Base-by-base conservation (phyloP, 1,284 basidiomycete genomes). In the Mycena sp. region DNA sequence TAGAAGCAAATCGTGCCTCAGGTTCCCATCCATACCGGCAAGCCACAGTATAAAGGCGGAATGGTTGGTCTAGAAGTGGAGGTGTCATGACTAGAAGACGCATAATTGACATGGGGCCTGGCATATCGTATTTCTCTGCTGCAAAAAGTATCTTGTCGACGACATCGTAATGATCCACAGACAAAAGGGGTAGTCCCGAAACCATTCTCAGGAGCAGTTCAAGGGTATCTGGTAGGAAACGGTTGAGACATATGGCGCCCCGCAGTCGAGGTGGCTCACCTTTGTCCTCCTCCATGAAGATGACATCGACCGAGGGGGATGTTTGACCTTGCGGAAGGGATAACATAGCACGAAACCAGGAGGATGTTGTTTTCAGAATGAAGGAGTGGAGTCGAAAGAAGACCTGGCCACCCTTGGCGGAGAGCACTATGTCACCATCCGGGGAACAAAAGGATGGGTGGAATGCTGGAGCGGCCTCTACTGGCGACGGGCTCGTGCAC, bases 81-180 rank as follows among this genome's bases (percentile, higher is more conserved):
- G 82, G 83, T 0, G 82, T 84, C 70, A 83, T 78, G 49, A 86
- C 74, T 11, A 84, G 78, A 25, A 85, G 81, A 29, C 85, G 85
- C 44, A 87, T 72, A 67, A 87, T 81, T 6, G 85, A 87, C 61
- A 80, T 76, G 1, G 87, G 85, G 0, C 87, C 87, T 0, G 85
- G 81, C 83, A 87, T 88, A 49, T 89, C 88, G 71, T 88, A 89
- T 69, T 88, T 89, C 67, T 90, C 88, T 0, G 87, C 83, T 0
- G 86, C 86, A 60, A 80, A 86, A 12, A 90, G 76, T 21, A 90
- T 70, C 4, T 80, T 76, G 58, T 88, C 87, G 61, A 89, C 73
- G 32, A 74, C 66, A 67, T 87, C 86, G 70, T 83, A 84, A 0
- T 82, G 79, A 48, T 25, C 52, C 10, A 62, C 28, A 5, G 77